Evolutionary conservation across 2,329 filamentous ascomycete species (phyloP).

Genomic region (Alternaria arbusti): DNA sequence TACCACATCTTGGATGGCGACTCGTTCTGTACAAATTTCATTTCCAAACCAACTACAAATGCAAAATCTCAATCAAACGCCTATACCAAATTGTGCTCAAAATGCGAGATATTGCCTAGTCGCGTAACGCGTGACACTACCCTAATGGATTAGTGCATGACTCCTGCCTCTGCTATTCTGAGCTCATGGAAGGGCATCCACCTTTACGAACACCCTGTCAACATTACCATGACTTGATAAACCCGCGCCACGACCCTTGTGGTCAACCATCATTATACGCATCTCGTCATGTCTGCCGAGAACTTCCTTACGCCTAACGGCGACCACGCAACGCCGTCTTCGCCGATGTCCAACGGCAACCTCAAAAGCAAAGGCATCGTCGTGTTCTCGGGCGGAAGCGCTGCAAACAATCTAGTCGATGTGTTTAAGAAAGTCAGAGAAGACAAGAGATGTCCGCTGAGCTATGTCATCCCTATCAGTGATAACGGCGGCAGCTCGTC

Average conservation of each 20-base stretch:
- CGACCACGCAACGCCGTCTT: constrained; percentile 20
- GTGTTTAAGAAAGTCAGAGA: constrained; percentile 72
- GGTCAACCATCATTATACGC: constrained; percentile 14
- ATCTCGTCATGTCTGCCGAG: constrained; percentile 28
- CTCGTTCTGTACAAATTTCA: constrained; percentile 42
- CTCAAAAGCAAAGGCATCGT: constrained; percentile 66
- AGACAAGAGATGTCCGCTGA: constrained; percentile 71
- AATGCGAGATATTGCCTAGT: constrained; percentile 40
- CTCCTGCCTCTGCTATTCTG: constrained; percentile 26
- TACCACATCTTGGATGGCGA: constrained; percentile 37
- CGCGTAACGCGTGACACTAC: constrained; percentile 17
- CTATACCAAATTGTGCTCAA: neutral
- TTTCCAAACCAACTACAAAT: constrained; percentile 18
- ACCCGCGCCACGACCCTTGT: constrained; percentile 12
- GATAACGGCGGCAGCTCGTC: constrained; percentile 96
- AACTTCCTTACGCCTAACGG: constrained; percentile 23
- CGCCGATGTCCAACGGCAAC: constrained; percentile 29
- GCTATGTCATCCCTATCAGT: constrained; percentile 91
- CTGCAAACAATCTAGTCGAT: constrained; percentile 93
- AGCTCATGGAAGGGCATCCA: constrained; percentile 19
- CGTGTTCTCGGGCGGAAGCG: constrained; percentile 90
- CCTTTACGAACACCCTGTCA: constrained; percentile 26
- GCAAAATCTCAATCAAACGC: neutral
- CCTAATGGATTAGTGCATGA: constrained; percentile 33
- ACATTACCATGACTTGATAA: constrained; percentile 25